These are phyloP conservation scores for Madurella fahalii DNA, from an alignment of 2,329 filamentous ascomycete species.

Conservation along the genomic window DNA sequence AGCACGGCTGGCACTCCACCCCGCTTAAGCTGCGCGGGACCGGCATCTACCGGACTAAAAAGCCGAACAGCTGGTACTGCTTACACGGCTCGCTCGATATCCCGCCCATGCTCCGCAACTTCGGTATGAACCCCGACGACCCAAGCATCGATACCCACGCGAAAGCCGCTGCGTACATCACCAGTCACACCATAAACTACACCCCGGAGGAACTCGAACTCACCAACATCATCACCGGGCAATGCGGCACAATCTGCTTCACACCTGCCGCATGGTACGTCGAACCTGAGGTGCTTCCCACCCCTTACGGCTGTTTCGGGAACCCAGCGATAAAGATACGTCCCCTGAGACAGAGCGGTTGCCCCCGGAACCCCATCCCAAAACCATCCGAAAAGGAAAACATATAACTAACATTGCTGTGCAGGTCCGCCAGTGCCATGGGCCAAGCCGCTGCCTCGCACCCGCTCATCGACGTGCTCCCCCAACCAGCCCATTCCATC, in stretches of 20 bases:
- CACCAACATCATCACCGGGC: slow-evolving; percentile 37
- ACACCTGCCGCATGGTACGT: slow-evolving; percentile 43
- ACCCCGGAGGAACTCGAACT: slow-evolving; percentile 39
- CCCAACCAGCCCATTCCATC: slow-evolving; percentile 31
- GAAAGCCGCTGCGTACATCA: slow-evolving; percentile 32
- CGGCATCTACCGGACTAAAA: slow-evolving; percentile 46
- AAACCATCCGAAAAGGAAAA: no score
- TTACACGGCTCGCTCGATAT: slow-evolving; percentile 48
- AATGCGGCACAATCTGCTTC: slow-evolving; percentile 43
- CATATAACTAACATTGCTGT: no score
- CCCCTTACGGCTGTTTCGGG: no score
- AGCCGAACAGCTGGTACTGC: slow-evolving; percentile 44
- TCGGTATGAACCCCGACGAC: slow-evolving; percentile 39
- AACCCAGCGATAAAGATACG: no score
- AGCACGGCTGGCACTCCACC: slow-evolving; percentile 35
- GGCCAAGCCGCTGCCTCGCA: slow-evolving; percentile 39
- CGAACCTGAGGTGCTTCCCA: no score
- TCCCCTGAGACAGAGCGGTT: no score
- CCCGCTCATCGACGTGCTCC: slow-evolving; percentile 39
- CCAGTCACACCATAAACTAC: slow-evolving; percentile 31
- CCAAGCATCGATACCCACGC: slow-evolving; percentile 22
- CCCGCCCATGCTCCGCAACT: slow-evolving; percentile 38
- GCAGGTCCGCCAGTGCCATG: slow-evolving; percentile 40
- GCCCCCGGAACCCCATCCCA: no score
- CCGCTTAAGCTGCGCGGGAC: slow-evolving; percentile 39